Percentiles rank a stretch among this genome's conserved stretches.
Evolutionary conservation across 2,329 filamentous ascomycete genomes (phyloP).

Genomic region (Zymoseptoria passerinii): DNA sequence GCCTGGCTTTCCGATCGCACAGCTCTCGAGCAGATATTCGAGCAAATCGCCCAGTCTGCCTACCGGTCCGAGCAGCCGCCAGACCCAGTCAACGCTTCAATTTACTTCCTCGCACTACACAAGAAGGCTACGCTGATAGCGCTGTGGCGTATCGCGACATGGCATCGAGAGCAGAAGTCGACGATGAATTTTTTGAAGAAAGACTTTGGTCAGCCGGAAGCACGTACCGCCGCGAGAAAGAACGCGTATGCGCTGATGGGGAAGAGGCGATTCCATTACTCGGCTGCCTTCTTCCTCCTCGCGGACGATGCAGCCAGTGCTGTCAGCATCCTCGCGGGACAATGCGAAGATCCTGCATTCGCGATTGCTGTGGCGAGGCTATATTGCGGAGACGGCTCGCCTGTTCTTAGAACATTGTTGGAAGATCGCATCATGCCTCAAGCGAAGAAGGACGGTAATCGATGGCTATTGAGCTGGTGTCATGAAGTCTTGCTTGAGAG

Average conservation of each 20-base stretch:
- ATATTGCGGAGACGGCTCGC: constrained; percentile 76
- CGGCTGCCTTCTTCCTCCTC: constrained; percentile 89
- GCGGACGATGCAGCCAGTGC: constrained; percentile 80
- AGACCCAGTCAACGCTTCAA: constrained; percentile 80
- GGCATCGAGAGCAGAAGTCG: constrained; percentile 75
- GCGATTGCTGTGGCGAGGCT: constrained; percentile 81
- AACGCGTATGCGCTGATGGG: constrained; percentile 94
- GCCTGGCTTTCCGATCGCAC: constrained; percentile 82
- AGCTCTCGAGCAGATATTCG: constrained; percentile 75
- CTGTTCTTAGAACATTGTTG: constrained; percentile 63
- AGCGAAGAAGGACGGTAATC: constrained; percentile 73
- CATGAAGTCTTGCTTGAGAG: constrained; percentile 82
- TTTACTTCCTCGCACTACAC: constrained; percentile 78
- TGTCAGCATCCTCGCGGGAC: constrained; percentile 75
- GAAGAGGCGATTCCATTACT: constrained; percentile 85
- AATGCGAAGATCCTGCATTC: constrained; percentile 80
- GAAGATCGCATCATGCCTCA: constrained; percentile 70
- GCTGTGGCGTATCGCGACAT: constrained; percentile 87
- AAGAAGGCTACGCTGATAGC: constrained; percentile 89
- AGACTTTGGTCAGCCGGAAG: constrained; percentile 79
- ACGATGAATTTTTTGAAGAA: constrained; percentile 78
- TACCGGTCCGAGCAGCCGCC: constrained; percentile 82
- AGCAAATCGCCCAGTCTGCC: constrained; percentile 83
- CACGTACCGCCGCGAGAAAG: constrained; percentile 83
- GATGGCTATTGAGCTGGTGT: constrained; percentile 92